A percentile compares a stretch with the other conserved stretches of the same genome.
Conservation (phyloP, 495 filamentous ascomycete genomes). For the Wilcoxina mikolae region DNA sequence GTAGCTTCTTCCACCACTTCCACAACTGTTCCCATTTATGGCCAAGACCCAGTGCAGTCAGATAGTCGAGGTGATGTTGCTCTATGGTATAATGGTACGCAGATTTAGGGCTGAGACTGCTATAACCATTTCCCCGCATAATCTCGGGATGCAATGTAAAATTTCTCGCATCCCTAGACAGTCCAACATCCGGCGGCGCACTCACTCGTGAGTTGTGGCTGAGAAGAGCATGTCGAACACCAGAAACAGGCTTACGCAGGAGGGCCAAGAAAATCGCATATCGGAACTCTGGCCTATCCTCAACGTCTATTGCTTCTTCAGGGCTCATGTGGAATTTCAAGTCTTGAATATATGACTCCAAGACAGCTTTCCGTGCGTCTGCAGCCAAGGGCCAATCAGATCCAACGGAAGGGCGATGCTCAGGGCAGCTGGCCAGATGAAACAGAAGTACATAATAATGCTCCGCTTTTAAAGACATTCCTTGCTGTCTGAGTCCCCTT, state of each 20-base stretch:
- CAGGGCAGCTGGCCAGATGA: constrained; percentile 28
- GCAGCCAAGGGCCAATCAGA: neutral
- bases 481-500: constrained; percentile 32
- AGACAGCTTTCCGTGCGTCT: constrained; percentile 19
- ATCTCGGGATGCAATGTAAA: neutral
- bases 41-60: constrained; percentile 32
- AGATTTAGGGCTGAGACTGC: neutral
- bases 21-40: constrained; percentile 44
- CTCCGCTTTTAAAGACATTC: constrained; percentile 22
- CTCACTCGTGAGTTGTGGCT: neutral
- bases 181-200: neutral
- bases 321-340: constrained; percentile 1
- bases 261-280: constrained; percentile 11
- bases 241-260: neutral
- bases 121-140: neutral
- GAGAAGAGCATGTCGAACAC: neutral
- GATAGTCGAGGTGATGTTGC: constrained; percentile 36
- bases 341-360: constrained; percentile 19
- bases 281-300: constrained; percentile 24
- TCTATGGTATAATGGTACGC: constrained; percentile 32
- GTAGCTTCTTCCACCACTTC: constrained; percentile 44
- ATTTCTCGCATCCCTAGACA: neutral
- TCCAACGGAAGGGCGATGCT: constrained; percentile 7
- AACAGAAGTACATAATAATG: constrained; percentile 31
- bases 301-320: constrained; percentile 13